Percentiles rank a stretch among this genome's conserved stretches.
Evolutionary conservation across 352 stramenopile genomes (phyloP).

Genomic region (Globisporangium parvum): DNA sequence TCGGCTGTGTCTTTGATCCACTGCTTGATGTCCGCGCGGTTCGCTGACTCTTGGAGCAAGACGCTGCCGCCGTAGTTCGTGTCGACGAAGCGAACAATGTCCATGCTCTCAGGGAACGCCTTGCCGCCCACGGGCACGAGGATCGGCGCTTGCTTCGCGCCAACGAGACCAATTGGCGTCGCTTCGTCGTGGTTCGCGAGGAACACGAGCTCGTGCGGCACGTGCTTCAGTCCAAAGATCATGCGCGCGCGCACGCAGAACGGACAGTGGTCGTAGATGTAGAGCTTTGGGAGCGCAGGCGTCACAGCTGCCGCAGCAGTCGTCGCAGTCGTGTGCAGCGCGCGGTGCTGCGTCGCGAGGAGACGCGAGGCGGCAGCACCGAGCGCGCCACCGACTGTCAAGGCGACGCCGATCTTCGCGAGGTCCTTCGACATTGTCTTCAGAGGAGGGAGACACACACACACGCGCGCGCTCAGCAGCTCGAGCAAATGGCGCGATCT

Average conservation of each 20-base stretch:
- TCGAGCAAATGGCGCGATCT: neutral
- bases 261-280: conserved; percentile 45
- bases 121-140: conserved; percentile 20
- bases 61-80: conserved; percentile 22
- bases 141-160: conserved; percentile 33
- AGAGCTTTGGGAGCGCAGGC: conserved; percentile 26
- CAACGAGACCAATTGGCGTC: conserved; percentile 30
- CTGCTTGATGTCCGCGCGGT: conserved; percentile 33
- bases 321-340: conserved; percentile 4
- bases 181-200: conserved; percentile 38
- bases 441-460: too few relatives aligned
- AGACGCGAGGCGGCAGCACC: conserved; percentile 30
- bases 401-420: conserved; percentile 34
- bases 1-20: conserved; percentile 43
- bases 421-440: conserved; percentile 36
- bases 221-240: conserved; percentile 43
- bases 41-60: conserved; percentile 25
- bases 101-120: conserved; percentile 30
- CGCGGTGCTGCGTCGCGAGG: conserved; percentile 14
- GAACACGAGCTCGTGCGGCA: conserved; percentile 29
- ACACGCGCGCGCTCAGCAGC: too few relatives aligned
- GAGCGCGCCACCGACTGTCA: conserved; percentile 40
- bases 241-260: conserved; percentile 38
- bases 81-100: conserved; percentile 46
- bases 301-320: neutral